Evolutionary conservation across 306 rosid genomes (phyloP).

Genomic region (Aeschynomene evenia): DNA sequence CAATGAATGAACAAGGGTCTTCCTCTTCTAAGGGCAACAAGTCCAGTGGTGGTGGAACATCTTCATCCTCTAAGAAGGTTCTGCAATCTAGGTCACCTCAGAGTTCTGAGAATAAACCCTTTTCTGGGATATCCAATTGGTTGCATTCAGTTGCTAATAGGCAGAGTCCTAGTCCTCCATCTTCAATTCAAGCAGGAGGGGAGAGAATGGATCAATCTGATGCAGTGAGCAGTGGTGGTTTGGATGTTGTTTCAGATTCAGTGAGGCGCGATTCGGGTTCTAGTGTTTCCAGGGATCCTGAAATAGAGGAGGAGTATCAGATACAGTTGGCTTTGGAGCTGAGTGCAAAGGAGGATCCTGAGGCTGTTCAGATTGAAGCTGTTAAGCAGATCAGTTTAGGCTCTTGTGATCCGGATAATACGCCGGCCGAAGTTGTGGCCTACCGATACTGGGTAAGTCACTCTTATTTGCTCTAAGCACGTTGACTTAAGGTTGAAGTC

Average conservation of each 20-base stretch:
- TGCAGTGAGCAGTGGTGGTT: conserved; percentile 50
- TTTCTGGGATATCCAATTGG: conserved; percentile 72
- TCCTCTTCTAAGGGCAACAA: conserved; percentile 62
- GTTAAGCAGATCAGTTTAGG: conserved; percentile 97
- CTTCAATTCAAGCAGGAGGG: conserved; percentile 44
- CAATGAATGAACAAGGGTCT: conserved; percentile 65
- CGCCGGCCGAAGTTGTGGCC: conserved; percentile 91
- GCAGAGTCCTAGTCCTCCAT: conserved; percentile 50
- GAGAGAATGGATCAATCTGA: conserved; percentile 63
- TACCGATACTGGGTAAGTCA: conserved; percentile 90
- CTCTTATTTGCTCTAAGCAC: conserved; percentile 35
- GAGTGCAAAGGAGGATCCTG: conserved; percentile 99
- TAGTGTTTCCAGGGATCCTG: conserved; percentile 75
- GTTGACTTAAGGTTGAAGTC: conserved; percentile 32
- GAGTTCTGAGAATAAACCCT: conserved; percentile 62
- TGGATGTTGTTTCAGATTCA: conserved; percentile 58
- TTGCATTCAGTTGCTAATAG: conserved; percentile 67
- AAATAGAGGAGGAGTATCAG: conserved; percentile 90
- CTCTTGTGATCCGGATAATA: conserved; percentile 73
- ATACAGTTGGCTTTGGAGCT: conserved; percentile 82
- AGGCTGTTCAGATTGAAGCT: conserved; percentile 98
- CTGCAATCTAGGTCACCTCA: conserved; percentile 42
- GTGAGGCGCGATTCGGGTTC: conserved; percentile 62
- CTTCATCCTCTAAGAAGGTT: conserved; percentile 59
- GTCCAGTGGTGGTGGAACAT: conserved; percentile 46